Conservation (phyloP, 345 rosid genomes). For the Eucalyptus globulus region DNA sequence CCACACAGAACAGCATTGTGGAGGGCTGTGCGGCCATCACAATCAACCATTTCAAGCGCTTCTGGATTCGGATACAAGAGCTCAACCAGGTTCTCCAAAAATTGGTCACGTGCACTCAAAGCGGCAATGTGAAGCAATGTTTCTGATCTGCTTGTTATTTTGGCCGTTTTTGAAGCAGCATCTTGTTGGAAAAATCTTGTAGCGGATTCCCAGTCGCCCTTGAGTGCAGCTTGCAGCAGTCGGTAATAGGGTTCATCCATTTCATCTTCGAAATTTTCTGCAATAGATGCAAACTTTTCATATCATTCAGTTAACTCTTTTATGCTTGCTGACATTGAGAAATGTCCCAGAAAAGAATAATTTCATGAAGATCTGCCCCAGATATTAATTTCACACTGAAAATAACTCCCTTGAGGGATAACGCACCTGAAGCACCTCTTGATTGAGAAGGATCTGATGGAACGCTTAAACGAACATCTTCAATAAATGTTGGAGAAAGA, state of each 20-base stretch:
- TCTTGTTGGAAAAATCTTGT: too few species aligned
- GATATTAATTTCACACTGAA: background rate
- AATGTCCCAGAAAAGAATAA: background rate
- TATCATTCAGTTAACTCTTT: accelerated
- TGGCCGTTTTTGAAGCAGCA: too few species aligned
- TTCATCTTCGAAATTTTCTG: accelerated
- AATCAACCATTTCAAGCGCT: background rate
- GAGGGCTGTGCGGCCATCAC: too few species aligned
- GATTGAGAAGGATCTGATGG: accelerated
- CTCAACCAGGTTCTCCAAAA: too few species aligned
- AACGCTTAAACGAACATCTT: accelerated
- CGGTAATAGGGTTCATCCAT: too few species aligned
- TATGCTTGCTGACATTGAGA: background rate
- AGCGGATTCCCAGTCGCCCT: too few species aligned
- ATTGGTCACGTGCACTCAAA: too few species aligned
- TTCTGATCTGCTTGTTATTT: too few species aligned
- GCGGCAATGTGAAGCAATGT: too few species aligned
- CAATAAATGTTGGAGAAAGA: background rate
- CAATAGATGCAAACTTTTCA: too few species aligned
- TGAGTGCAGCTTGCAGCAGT: too few species aligned
- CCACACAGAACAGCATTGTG: too few species aligned
- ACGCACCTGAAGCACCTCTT: background rate
- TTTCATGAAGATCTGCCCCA: background rate
- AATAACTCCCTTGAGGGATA: background rate
- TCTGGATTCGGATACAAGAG: accelerated